Base-by-base conservation (phyloP, 148 eudicot genomes). In the Rhododendron mucronatum region DNA sequence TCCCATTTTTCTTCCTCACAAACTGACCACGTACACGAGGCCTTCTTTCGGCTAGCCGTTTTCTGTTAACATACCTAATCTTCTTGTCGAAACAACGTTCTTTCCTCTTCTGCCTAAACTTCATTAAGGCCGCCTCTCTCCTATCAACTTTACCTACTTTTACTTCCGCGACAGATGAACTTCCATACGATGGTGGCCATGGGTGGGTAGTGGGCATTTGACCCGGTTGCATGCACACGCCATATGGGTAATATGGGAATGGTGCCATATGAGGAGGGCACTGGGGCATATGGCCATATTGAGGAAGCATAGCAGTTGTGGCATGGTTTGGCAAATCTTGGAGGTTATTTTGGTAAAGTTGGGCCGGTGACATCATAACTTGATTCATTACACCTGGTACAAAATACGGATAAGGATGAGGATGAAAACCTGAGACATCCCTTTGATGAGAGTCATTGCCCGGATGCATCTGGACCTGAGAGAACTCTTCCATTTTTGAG, bases 21-120 rank as follows among this genome's bases (percentile, higher is more conserved):
- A 97, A 97, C 89, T 97, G 98, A 30, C 99, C 99, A 89, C 95
- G 93, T 41, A 95, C 92, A 81, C 98, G 98, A 83, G 98, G 99
- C 80, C 98, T 90, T 89, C 93, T 92, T 86, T 97, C 99, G 2
- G 99, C 98, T 55, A 95, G 94, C 61, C 86, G 87, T 83, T 97
- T 95, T 37, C 98, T 88, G 86, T 95, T 97, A 20, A 92, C 98
- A 90, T 97, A 97, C 93, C 98, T 91, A 81, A 96, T 95, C 88
- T 95, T 97, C 91, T 97, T 97, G 87, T 93, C 98, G 41, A 95
- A 97, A 85, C 99, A 97, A 48, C 99, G 92, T 77, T 97, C 98
- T 81, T 97, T 97, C 76, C 99, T 91, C 89, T 97, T 97, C 90
- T 95, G 99, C 91, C 96, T 93, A 82, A 97, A 97, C 89, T 97